phyloP scores from a whole-genome alignment of 257 asterid genomes.

The Coffea eugenioides region DNA sequence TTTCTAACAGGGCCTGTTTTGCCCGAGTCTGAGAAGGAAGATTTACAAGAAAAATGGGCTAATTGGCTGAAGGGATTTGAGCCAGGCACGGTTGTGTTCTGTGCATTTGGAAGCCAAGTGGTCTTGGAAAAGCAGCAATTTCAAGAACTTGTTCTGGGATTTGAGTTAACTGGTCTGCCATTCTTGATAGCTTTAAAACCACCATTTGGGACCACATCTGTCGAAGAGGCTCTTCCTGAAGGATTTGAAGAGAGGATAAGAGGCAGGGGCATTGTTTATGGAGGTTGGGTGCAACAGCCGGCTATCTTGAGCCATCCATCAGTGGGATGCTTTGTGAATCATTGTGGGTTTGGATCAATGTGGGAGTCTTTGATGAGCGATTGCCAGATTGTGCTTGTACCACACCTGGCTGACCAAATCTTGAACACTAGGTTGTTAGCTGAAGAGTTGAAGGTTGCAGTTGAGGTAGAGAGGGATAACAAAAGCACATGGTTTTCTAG shows the following conservation, averaged over 20 bases:
- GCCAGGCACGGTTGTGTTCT: slow-evolving; percentile 12
- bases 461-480: slow-evolving; percentile 70
- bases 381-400: slow-evolving; percentile 63
- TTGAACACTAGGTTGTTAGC: slow-evolving; percentile 67
- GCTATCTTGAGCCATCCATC: slow-evolving; percentile 63
- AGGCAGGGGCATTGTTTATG: slow-evolving; percentile 54
- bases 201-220: slow-evolving; percentile 47
- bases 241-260: slow-evolving; percentile 64
- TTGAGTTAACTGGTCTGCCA: slow-evolving; percentile 64
- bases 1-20: slow-evolving; percentile 22
- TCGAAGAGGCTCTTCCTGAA: slow-evolving; percentile 71
- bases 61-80: slow-evolving; percentile 11
- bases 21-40: background rate
- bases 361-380: slow-evolving; percentile 81
- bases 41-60: slow-evolving; percentile 9
- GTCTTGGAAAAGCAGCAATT: slow-evolving; percentile 16
- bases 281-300: slow-evolving; percentile 73
- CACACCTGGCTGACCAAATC: slow-evolving; percentile 65
- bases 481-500: slow-evolving; percentile 61
- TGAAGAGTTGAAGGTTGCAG: slow-evolving; percentile 68
- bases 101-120: slow-evolving; percentile 29
- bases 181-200: slow-evolving; percentile 60
- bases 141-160: slow-evolving; percentile 5
- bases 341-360: slow-evolving; percentile 88
- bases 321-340: slow-evolving; percentile 86